phyloP scores from a whole-genome alignment of 805 yeast species.

The Pichia heedii region DNA sequence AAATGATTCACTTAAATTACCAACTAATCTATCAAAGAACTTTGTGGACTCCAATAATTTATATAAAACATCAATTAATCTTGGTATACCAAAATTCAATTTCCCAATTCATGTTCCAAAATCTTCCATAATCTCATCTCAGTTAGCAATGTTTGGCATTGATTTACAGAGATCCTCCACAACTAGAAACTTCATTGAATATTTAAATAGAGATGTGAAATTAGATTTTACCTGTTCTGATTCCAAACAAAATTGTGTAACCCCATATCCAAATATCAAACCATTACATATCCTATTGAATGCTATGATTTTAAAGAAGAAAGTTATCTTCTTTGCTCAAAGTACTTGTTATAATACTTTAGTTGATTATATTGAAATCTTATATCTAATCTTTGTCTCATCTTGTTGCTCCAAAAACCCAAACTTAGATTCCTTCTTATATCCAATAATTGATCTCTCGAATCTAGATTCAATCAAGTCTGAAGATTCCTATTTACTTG shows the following conservation, averaged over 20 bases:
- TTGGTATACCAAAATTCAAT: constrained; percentile 11
- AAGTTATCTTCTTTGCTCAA: constrained; percentile 29
- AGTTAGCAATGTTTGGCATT: constrained; percentile 22
- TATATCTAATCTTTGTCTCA: constrained; percentile 30
- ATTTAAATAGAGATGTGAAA: constrained; percentile 4
- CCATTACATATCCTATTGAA: constrained; percentile 36
- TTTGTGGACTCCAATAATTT: constrained; percentile 16
- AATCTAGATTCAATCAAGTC: constrained; percentile 40
- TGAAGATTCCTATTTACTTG: constrained; percentile 42
- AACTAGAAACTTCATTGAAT: constrained; percentile 15
- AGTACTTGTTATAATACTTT: constrained; percentile 39
- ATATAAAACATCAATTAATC: constrained; percentile 16
- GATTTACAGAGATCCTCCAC: constrained; percentile 23
- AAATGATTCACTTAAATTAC: constrained; percentile 6
- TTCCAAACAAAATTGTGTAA: constrained; percentile 8
- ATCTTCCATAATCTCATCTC: constrained; percentile 20
- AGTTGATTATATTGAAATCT: constrained; percentile 35
- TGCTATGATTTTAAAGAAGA: constrained; percentile 41
- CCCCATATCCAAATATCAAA: constrained; percentile 16
- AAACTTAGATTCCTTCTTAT: constrained; percentile 9
- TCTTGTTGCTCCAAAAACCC: not conserved
- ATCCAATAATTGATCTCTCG: constrained; percentile 55
- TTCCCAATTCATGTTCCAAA: constrained; percentile 27
- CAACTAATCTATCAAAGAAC: constrained; percentile 5
- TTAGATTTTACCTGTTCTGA: not conserved